Conservation (phyloP, 805 yeast species). For the Candida vaughaniae region DNA sequence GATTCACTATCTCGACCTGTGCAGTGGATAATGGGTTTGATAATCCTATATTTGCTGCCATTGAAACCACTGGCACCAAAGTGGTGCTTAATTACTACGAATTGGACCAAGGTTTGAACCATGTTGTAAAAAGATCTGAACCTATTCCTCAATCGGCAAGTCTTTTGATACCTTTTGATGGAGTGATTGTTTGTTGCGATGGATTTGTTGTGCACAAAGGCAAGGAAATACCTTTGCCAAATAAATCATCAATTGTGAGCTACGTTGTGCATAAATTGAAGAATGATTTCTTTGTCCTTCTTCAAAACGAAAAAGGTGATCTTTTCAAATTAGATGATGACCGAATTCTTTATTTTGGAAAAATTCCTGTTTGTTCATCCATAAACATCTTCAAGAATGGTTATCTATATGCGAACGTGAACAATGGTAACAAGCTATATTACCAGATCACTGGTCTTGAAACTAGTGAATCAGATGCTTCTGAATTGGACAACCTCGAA, state of each 20-base stretch:
- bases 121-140: constrained; percentile 51
- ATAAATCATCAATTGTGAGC: constrained; percentile 38
- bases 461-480: constrained; percentile 62
- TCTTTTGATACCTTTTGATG: constrained; percentile 67
- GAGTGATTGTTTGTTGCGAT: constrained; percentile 61
- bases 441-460: constrained; percentile 62
- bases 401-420: constrained; percentile 65
- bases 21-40: constrained; percentile 77
- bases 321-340: constrained; percentile 60
- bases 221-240: constrained; percentile 27
- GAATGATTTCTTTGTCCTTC: constrained; percentile 59
- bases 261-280: constrained; percentile 69
- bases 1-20: constrained; percentile 51
- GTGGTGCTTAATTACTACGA: constrained; percentile 65
- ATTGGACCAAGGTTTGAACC: constrained; percentile 82
- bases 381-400: constrained; percentile 73
- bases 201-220: constrained; percentile 49
- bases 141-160: constrained; percentile 37
- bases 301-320: constrained; percentile 76
- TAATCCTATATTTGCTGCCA: constrained; percentile 80
- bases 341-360: constrained; percentile 68
- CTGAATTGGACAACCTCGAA: constrained; percentile 53
- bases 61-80: constrained; percentile 54
- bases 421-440: constrained; percentile 60
- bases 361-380: constrained; percentile 58